Conservation (phyloP, 2,329 filamentous ascomycete genomes). For the Ceratocystis cubensis region DNA sequence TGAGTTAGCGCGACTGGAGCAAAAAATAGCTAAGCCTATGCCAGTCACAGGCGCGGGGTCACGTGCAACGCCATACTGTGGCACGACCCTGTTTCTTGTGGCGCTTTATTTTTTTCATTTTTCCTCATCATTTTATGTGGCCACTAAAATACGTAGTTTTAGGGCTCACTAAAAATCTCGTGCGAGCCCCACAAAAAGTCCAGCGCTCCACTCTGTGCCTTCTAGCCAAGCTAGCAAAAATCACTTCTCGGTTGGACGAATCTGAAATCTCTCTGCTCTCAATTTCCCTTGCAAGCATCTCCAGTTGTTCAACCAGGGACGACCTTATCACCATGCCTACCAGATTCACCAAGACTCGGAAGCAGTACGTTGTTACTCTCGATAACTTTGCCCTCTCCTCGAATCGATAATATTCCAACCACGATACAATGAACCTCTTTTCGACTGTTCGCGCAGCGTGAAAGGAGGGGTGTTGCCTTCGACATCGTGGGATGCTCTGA, state of each 20-base stretch:
- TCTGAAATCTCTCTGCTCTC: slow-evolving; percentile 20
- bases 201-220: slow-evolving; percentile 16
- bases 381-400: slow-evolving; percentile 18
- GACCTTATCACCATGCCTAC: slow-evolving; percentile 52
- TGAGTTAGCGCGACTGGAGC: background rate
- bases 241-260: slow-evolving; percentile 18
- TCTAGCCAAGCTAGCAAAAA: slow-evolving; percentile 19
- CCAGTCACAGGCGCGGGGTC: slow-evolving; percentile 12
- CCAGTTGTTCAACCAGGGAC: slow-evolving; percentile 25
- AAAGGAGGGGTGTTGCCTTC: slow-evolving; percentile 19
- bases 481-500: slow-evolving; percentile 16
- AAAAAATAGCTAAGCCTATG: background rate
- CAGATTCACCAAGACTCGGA: slow-evolving; percentile 62
- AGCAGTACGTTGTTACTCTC: slow-evolving; percentile 48
- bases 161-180: slow-evolving; percentile 20
- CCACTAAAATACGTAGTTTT: slow-evolving; percentile 8
- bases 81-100: background rate
- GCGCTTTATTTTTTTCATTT: slow-evolving; percentile 12
- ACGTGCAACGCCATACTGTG: background rate
- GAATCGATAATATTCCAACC: slow-evolving; percentile 18
- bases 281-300: slow-evolving; percentile 20
- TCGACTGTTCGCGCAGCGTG: slow-evolving; percentile 10
- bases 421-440: slow-evolving; percentile 20
- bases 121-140: background rate
- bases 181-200: slow-evolving; percentile 19